These are phyloP conservation scores for Arthrobotrys pseudoclavata DNA, from an alignment of 2,329 filamentous ascomycete genomes.

Conservation along the genomic window DNA sequence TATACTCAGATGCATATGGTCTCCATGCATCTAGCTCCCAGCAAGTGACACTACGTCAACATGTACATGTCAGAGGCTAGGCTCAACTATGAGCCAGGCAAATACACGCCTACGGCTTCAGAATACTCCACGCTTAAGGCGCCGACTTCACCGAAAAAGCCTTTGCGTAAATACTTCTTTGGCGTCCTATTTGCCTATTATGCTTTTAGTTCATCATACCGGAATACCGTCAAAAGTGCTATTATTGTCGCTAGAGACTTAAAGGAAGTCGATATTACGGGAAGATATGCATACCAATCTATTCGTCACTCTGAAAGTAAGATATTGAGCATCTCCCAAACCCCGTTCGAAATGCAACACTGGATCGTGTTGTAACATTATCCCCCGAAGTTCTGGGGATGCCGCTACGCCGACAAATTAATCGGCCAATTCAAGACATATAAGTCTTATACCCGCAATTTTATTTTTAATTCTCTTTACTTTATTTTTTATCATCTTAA, in stretches of 20 bases:
- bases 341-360: conserved; percentile 1
- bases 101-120: too few relatives aligned
- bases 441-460: too few relatives aligned
- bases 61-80: neutral
- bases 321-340: neutral
- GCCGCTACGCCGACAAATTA: too few relatives aligned
- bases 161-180: neutral
- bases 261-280: neutral
- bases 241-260: neutral
- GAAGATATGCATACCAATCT: conserved; percentile 20
- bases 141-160: neutral
- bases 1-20: too few relatives aligned
- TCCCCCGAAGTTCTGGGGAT: too few relatives aligned
- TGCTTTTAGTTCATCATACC: too few relatives aligned
- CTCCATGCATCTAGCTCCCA: too few relatives aligned
- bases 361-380: conserved; percentile 3
- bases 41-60: neutral
- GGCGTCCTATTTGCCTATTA: too few relatives aligned
- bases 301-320: conserved; percentile 9
- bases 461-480: neutral
- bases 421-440: too few relatives aligned
- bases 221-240: neutral
- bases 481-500: too few relatives aligned
- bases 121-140: neutral
- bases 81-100: too few relatives aligned